Conservation (phyloP, 257 asterid genomes). For the Cynanchum wilfordii region DNA sequence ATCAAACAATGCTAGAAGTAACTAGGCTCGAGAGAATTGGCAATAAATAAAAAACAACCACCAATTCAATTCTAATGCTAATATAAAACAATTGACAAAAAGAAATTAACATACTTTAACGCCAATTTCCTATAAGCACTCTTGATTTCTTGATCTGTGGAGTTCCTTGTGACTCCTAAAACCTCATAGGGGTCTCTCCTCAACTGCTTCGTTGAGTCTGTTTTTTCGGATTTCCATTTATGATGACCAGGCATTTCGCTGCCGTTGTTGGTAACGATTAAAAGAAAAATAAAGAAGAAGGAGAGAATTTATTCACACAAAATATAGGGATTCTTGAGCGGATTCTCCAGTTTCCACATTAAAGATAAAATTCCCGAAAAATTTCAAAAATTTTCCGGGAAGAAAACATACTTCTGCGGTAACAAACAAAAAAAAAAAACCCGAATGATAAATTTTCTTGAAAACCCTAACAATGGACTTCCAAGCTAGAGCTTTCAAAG, state of each 20-base stretch:
- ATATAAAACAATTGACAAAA: neutral
- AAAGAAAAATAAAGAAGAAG: neutral
- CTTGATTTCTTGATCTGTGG: constrained; percentile 95
- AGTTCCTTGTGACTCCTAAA: constrained; percentile 69
- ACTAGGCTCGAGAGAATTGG: neutral
- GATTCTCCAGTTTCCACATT: constrained; percentile 2
- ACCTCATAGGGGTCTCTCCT: constrained; percentile 96
- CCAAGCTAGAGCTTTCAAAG: constrained; percentile 26
- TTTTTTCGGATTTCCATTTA: constrained; percentile 66
- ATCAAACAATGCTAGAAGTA: neutral
- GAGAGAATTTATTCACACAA: neutral
- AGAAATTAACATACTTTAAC: constrained; percentile 51
- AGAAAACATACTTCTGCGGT: neutral
- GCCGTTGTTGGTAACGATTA: neutral
- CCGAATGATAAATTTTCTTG: neutral
- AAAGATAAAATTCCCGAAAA: constrained; percentile 4
- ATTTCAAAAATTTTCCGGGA: neutral
- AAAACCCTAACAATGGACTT: constrained; percentile 26
- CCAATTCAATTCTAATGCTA: neutral
- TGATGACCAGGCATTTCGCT: constrained; percentile 65
- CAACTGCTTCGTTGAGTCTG: constrained; percentile 53
- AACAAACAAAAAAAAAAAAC: too few species aligned
- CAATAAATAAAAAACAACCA: neutral
- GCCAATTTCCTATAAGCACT: constrained; percentile 86
- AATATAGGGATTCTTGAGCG: neutral